Evolutionary conservation across 805 yeast species (phyloP), one percentile per base, ranked within the genome.

Genomic region (Sugiyamaella boreocaroliniensis): DNA sequence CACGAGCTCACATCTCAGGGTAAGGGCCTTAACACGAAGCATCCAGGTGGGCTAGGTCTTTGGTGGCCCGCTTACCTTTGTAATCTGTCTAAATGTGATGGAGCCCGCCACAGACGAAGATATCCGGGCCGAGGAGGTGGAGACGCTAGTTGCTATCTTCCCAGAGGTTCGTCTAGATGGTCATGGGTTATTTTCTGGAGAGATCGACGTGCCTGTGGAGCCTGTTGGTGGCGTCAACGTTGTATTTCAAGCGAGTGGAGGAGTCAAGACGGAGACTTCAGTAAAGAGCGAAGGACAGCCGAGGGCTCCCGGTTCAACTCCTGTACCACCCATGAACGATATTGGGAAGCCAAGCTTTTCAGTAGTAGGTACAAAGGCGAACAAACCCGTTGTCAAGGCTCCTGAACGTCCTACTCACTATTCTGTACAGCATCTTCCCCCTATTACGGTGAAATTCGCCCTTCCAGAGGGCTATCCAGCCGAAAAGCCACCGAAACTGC

Each of bases 381-480:
- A 41, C 4, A n/a, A 41, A 9, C 43, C 19, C 3, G 16, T 12
- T 41, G 4, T 8, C 4, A 2, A 5, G 4, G 43, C 14, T 11
- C 16, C 37, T 22, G 19, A 20, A 19, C n/a, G 12, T 15, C 15
- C 43, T 11, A 40, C 40, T 12, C 22, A 40, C 29, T 48, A 47
- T 19, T 20, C 41, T 6, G 42, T 52, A 5, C 12, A 26, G 14
- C 56, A 52, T 43, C 41, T 59, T 20, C 61, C 61, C 3, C 55
- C 61, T 4, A 8, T 57, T 12, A 53, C 14, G 15, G 40, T 59
- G 37, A 37, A 48, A 26, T 55, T 57, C 43, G 26, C 37, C 18
- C 47, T 59, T 15, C 58, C 58, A 1, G 40, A 19, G 5, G 43
- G 49, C 7, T 58, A 58, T 47, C 62, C 62, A 9, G 45, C 32